Evolutionary conservation across 78 protist genomes (phyloP).

Genomic region (slime mould (Dictyostelium discoideum)): dicty_2.7 NC_007088.5:5244001-5244500

Average conservation of each 20-base stretch:
- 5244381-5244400: slow-evolving; percentile 38
- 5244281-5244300: slow-evolving; percentile 71
- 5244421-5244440: slow-evolving; percentile 6
- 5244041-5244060: not conserved
- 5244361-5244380: slow-evolving; percentile 46
- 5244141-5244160: slow-evolving; percentile 43
- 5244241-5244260: slow-evolving; percentile 60
- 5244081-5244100: slow-evolving; percentile 33
- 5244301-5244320: slow-evolving; percentile 37
- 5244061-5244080: slow-evolving; percentile 42
- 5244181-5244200: slow-evolving; percentile 3
- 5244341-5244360: slow-evolving; percentile 35
- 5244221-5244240: slow-evolving; percentile 11
- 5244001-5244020: not conserved
- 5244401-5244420: slow-evolving; percentile 31
- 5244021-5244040: not conserved
- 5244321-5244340: slow-evolving; percentile 44
- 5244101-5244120: slow-evolving; percentile 64
- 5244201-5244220: not conserved
- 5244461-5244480: slow-evolving; percentile 22
- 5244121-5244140: slow-evolving; percentile 5
- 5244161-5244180: slow-evolving; percentile 9
- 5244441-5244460: not conserved
- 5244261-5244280: slow-evolving; percentile 69
- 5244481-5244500: not conserved